These are phyloP conservation scores for Sporisorium graminicola DNA, from an alignment of 1,284 basidiomycete species.

Conservation along the genomic window DNA sequence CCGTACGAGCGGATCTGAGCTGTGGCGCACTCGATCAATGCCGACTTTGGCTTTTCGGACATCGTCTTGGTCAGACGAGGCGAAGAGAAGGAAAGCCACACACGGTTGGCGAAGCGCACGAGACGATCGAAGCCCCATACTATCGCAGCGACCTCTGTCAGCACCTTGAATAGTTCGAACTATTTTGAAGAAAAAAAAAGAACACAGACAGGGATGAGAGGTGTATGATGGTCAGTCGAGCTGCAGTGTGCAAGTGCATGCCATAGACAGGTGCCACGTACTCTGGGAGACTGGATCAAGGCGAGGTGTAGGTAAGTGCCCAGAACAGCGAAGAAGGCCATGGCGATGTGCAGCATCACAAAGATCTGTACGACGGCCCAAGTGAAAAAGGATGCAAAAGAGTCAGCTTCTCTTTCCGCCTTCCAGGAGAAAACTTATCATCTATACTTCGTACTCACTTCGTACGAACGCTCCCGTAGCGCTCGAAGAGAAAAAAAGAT, in stretches of 20 bases:
- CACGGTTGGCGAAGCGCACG: constrained; percentile 27
- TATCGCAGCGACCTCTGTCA: constrained; percentile 38
- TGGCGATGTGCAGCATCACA: constrained; percentile 62
- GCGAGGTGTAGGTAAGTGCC: constrained; percentile 65
- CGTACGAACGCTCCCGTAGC: constrained; percentile 43
- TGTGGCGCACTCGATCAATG: constrained; percentile 14
- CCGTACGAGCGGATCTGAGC: constrained; percentile 19
- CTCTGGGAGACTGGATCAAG: constrained; percentile 36
- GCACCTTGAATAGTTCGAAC: constrained; percentile 36
- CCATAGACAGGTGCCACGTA: constrained; percentile 5
- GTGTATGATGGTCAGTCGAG: background rate
- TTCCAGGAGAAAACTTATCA: background rate
- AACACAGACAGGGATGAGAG: no score
- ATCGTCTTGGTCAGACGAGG: constrained; percentile 2
- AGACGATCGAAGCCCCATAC: constrained; percentile 50
- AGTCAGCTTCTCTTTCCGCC: background rate
- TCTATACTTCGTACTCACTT: constrained; percentile 19
- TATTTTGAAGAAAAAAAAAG: background rate
- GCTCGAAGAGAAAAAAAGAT: constrained; percentile 38
- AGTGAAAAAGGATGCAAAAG: constrained; percentile 1
- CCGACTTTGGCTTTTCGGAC: background rate
- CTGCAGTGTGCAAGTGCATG: background rate
- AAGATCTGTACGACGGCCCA: constrained; percentile 45
- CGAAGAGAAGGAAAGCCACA: constrained; percentile 31
- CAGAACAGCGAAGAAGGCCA: constrained; percentile 62